Conservation (phyloP, 2,329 filamentous ascomycete genomes). For the Fusarium chaquense region DNA sequence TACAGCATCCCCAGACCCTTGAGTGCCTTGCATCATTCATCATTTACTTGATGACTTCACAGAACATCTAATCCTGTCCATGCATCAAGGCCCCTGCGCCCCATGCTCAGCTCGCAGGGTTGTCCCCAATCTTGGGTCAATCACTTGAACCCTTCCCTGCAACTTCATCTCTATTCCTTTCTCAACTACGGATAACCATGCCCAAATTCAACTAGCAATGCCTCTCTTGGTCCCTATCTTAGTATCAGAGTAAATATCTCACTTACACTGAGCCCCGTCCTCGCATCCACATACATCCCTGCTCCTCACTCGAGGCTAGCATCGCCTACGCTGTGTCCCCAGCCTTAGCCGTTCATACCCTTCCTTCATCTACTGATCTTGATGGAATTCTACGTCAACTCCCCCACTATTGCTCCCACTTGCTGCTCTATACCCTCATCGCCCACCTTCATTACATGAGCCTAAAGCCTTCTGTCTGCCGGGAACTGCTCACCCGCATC, state of each 20-base stretch:
- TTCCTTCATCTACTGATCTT: conserved; percentile 48
- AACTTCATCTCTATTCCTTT: conserved; percentile 30
- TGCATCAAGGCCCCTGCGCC: conserved; percentile 47
- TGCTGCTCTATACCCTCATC: conserved; percentile 47
- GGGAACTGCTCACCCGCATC: conserved; percentile 50
- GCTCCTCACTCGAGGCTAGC: conserved; percentile 42
- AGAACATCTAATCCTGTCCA: conserved; percentile 36
- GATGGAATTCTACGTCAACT: conserved; percentile 42
- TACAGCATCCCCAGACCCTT: conserved; percentile 4
- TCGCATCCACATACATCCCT: conserved; percentile 38
- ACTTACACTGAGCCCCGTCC: conserved; percentile 35
- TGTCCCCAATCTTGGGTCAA: conserved; percentile 41
- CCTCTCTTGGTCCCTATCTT: conserved; percentile 47
- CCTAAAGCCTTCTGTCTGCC: conserved; percentile 48
- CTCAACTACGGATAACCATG: conserved; percentile 22
- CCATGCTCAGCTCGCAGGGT: conserved; percentile 51
- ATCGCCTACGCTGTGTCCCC: conserved; percentile 39
- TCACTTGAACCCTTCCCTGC: conserved; percentile 28
- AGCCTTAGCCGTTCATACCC: conserved; percentile 40
- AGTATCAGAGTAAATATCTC: conserved; percentile 39
- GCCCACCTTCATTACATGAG: conserved; percentile 51
- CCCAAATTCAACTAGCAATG: conserved; percentile 43
- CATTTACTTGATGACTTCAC: conserved; percentile 22
- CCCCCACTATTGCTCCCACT: conserved; percentile 42
- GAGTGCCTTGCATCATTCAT: conserved; percentile 45